phyloP scores from a whole-genome alignment of 1,139 yeast species.

The Suhomyces anneliseae region DNA sequence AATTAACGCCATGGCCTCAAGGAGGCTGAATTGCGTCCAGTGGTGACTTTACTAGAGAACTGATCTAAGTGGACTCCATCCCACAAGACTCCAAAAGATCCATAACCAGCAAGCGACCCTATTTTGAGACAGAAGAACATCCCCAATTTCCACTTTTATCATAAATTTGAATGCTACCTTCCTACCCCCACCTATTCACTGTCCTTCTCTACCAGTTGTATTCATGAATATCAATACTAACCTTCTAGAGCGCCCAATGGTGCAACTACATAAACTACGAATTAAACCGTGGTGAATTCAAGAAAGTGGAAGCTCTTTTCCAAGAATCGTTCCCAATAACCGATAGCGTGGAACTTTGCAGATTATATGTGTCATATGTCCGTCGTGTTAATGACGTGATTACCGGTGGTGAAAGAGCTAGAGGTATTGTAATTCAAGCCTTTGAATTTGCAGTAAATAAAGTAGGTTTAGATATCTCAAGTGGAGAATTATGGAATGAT shows the following conservation, averaged over 20 bases:
- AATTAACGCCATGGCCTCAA: no score
- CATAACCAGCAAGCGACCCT: no score
- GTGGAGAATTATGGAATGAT: conserved; percentile 79
- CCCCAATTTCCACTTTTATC: no score
- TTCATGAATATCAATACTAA: conserved; percentile 4
- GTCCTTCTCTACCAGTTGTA: no score
- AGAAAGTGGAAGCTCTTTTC: conserved; percentile 64
- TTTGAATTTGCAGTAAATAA: conserved; percentile 79
- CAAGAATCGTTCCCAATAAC: conserved; percentile 59
- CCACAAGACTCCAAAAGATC: no score
- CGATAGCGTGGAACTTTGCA: conserved; percentile 67
- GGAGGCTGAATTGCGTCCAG: no score
- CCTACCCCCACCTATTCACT: no score
- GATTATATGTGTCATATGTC: conserved; percentile 73
- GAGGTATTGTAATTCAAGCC: conserved; percentile 74
- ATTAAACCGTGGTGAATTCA: conserved; percentile 66
- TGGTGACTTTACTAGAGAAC: no score
- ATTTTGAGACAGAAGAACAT: no score
- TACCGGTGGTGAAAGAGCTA: conserved; percentile 83
- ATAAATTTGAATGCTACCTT: no score
- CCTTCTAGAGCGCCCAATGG: conserved; percentile 62
- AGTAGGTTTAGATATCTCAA: conserved; percentile 75
- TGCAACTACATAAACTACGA: conserved; percentile 68
- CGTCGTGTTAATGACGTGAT: conserved; percentile 75
- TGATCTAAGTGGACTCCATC: no score